A percentile compares a stretch with the other conserved stretches of the same genome.
These are phyloP conservation scores for Pythium biforme DNA, from an alignment of 352 stramenopile genomes.

Conservation along the genomic window DNA sequence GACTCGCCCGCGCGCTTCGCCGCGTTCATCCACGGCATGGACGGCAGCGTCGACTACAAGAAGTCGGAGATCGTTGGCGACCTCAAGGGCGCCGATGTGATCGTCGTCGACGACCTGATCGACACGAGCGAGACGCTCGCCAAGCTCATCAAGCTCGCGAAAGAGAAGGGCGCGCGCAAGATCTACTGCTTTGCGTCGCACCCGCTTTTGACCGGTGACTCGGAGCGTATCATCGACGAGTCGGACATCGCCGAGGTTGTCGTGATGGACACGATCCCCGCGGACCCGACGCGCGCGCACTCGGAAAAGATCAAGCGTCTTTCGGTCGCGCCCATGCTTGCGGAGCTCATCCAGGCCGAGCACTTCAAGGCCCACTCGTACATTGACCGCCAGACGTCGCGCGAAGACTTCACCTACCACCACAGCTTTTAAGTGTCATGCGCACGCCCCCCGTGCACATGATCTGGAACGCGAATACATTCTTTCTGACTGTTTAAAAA, in stretches of 20 bases:
- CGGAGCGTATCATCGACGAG: conserved; percentile 84
- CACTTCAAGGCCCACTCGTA: conserved; percentile 90
- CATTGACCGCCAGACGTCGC: conserved; percentile 83
- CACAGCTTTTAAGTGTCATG: conserved; percentile 78
- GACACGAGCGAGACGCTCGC: conserved; percentile 83
- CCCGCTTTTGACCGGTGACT: conserved; percentile 85
- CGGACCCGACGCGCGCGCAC: conserved; percentile 50
- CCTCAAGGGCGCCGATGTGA: conserved; percentile 85
- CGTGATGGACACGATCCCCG: conserved; percentile 90
- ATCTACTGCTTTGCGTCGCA: conserved; percentile 91
- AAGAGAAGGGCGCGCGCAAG: conserved; percentile 81
- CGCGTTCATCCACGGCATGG: conserved; percentile 78
- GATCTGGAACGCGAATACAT: background rate
- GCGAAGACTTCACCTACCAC: conserved; percentile 85
- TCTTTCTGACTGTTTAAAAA: no score
- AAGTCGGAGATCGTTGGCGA: conserved; percentile 87
- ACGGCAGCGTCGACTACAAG: conserved; percentile 52
- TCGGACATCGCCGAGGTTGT: conserved; percentile 83
- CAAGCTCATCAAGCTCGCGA: conserved; percentile 79
- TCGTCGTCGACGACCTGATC: conserved; percentile 92
- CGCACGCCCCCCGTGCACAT: background rate
- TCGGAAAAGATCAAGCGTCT: conserved; percentile 88
- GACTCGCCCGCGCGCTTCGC: conserved; percentile 80
- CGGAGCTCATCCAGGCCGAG: conserved; percentile 90
- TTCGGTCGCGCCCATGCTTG: conserved; percentile 85